phyloP scores from a whole-genome alignment of 2,329 filamentous ascomycete species.

The Cladosporium sp. region DNA sequence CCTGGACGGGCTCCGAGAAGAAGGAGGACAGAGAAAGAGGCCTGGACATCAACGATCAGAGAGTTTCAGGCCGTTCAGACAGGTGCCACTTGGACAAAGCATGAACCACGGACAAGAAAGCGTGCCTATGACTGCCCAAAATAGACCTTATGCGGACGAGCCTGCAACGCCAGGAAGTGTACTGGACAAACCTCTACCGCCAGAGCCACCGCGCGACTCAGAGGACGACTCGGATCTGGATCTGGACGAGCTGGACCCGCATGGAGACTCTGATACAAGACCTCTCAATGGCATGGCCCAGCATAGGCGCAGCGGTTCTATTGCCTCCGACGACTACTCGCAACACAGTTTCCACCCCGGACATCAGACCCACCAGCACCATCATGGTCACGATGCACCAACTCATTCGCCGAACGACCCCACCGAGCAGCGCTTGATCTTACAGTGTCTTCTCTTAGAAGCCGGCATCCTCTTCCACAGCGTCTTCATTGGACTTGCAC shows the following conservation, averaged over 20 bases:
- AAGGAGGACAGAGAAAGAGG: constrained; percentile 17
- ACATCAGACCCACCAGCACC: not conserved
- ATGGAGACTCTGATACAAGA: constrained; percentile 19
- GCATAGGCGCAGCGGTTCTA: constrained; percentile 14
- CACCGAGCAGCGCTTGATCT: constrained; percentile 58
- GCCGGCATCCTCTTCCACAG: constrained; percentile 76
- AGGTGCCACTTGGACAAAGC: constrained; percentile 20
- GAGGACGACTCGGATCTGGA: constrained; percentile 30
- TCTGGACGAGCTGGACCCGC: constrained; percentile 31
- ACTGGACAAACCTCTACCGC: constrained; percentile 30
- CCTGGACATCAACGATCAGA: constrained; percentile 17
- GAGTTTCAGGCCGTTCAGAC: constrained; percentile 26
- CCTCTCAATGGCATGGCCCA: constrained; percentile 19
- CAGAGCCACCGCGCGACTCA: constrained; percentile 15
- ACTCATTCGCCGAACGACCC: constrained; percentile 5
- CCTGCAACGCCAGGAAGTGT: constrained; percentile 4
- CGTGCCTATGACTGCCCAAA: constrained; percentile 17
- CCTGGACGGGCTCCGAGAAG: constrained; percentile 26
- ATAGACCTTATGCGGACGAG: constrained; percentile 20
- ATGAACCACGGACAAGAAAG: constrained; percentile 5
- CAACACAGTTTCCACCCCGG: constrained; percentile 15
- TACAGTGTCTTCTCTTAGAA: constrained; percentile 72
- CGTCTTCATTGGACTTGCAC: constrained; percentile 70
- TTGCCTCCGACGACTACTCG: constrained; percentile 7
- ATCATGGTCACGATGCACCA: not conserved